Conservation (phyloP, 176 grass and related monocot genomes). For the Aegilops umbellulata region DNA sequence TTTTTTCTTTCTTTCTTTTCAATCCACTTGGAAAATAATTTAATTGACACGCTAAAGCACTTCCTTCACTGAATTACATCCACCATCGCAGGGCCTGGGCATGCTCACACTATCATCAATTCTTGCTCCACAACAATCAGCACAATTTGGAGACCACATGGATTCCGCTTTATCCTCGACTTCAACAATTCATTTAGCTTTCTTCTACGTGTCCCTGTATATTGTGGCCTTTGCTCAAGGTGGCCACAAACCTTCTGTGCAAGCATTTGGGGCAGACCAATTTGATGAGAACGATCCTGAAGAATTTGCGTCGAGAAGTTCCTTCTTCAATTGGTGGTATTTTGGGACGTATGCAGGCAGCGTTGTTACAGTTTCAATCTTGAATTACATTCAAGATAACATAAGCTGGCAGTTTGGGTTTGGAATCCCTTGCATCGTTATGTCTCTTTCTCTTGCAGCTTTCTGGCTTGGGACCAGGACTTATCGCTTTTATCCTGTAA, state of each 20-base stretch:
- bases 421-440: slow-evolving; percentile 46
- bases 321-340: slow-evolving; percentile 76
- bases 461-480: slow-evolving; percentile 41
- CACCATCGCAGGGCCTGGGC: slow-evolving; percentile 35
- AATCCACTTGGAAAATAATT: neutral
- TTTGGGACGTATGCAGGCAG: slow-evolving; percentile 34
- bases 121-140: slow-evolving; percentile 17
- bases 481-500: slow-evolving; percentile 43
- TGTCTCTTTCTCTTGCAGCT: slow-evolving; percentile 41
- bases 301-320: slow-evolving; percentile 40
- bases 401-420: slow-evolving; percentile 50
- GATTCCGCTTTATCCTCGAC: neutral
- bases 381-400: slow-evolving; percentile 56
- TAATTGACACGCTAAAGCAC: neutral
- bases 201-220: slow-evolving; percentile 51
- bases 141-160: neutral
- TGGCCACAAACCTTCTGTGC: slow-evolving; percentile 54
- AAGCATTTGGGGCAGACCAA: slow-evolving; percentile 71
- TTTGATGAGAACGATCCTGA: slow-evolving; percentile 51
- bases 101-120: slow-evolving; percentile 52
- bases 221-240: slow-evolving; percentile 50
- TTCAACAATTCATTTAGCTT: slow-evolving; percentile 24
- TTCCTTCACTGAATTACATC: neutral
- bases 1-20: neutral
- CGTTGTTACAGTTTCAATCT: slow-evolving; percentile 28